These are phyloP conservation scores for Obelidium mucronatum DNA, from an alignment of 192 early-diverging fungal species.

Conservation along the genomic window DNA sequence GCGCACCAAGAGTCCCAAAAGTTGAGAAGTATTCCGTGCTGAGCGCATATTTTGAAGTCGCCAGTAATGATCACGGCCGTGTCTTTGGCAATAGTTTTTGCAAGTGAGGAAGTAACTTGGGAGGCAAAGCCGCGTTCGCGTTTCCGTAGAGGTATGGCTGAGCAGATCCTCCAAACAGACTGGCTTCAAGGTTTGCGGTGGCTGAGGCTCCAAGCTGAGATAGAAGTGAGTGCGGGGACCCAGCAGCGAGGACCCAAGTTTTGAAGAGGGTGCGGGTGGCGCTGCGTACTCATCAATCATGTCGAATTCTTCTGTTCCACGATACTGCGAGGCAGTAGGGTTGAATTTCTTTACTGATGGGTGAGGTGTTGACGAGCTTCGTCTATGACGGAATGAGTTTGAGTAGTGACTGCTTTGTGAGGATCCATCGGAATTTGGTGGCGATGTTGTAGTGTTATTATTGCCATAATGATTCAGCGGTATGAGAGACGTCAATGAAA, in stretches of 20 bases:
- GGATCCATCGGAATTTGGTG: too few relatives aligned
- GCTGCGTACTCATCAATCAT: constrained; percentile 37
- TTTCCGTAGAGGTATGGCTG: background rate
- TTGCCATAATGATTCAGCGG: constrained; percentile 14
- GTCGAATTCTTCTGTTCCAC: constrained; percentile 31
- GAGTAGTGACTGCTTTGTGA: background rate
- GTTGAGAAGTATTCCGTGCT: constrained; percentile 1
- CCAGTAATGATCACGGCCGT: constrained; percentile 5
- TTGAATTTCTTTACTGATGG: background rate
- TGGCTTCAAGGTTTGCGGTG: background rate
- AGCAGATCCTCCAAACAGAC: background rate
- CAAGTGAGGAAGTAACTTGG: constrained; percentile 6
- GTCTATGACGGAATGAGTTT: background rate
- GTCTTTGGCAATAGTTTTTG: constrained; percentile 9
- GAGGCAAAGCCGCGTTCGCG: too few relatives aligned
- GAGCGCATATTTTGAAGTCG: constrained; percentile 6
- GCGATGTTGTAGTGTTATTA: too few relatives aligned
- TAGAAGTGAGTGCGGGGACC: background rate
- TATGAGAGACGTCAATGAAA: constrained; percentile 29
- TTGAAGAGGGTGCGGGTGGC: background rate
- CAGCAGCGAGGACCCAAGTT: background rate
- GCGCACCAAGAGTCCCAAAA: background rate
- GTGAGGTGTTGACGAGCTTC: background rate
- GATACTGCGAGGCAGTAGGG: too few relatives aligned
- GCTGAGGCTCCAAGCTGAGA: background rate